Evolutionary conservation across 345 rosid genomes (phyloP).

Genomic region (Sisymbrium irio): DNA sequence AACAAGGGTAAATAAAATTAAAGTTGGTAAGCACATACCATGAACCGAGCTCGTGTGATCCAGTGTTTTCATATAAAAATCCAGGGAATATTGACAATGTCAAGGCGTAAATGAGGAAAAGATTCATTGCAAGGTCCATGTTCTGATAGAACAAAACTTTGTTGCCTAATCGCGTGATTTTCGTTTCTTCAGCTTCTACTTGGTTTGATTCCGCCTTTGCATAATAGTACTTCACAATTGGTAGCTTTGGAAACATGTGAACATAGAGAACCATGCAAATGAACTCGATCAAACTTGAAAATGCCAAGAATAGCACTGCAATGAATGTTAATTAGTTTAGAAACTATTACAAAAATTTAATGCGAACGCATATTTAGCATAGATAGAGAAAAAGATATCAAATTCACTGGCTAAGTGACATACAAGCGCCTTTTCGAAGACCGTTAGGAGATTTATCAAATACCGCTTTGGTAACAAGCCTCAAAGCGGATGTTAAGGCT

Average conservation of each 20-base stretch:
- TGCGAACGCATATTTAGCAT: not conserved
- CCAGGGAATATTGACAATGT: not conserved
- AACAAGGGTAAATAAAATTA: not conserved
- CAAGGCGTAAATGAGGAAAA: not conserved
- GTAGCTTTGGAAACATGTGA: constrained; percentile 54
- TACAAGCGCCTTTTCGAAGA: constrained; percentile 63
- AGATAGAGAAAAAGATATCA: not conserved
- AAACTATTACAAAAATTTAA: not conserved
- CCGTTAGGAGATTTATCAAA: constrained; percentile 57
- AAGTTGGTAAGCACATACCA: not conserved
- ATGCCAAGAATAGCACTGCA: constrained; percentile 64
- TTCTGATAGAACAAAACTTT: constrained; percentile 41
- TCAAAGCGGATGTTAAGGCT: constrained; percentile 64
- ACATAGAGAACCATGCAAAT: constrained; percentile 55
- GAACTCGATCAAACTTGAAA: constrained; percentile 55
- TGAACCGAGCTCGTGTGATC: not conserved
- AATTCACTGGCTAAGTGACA: not conserved
- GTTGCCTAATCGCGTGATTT: constrained; percentile 49
- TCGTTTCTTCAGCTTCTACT: constrained; percentile 41
- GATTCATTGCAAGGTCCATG: not conserved
- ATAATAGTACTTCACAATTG: constrained; percentile 65
- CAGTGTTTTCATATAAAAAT: not conserved
- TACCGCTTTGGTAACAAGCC: constrained; percentile 63
- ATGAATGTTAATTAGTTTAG: not conserved
- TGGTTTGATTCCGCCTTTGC: constrained; percentile 52